Conservation (phyloP, 495 filamentous ascomycete genomes). For the Penicillium ochrochloron region DNA sequence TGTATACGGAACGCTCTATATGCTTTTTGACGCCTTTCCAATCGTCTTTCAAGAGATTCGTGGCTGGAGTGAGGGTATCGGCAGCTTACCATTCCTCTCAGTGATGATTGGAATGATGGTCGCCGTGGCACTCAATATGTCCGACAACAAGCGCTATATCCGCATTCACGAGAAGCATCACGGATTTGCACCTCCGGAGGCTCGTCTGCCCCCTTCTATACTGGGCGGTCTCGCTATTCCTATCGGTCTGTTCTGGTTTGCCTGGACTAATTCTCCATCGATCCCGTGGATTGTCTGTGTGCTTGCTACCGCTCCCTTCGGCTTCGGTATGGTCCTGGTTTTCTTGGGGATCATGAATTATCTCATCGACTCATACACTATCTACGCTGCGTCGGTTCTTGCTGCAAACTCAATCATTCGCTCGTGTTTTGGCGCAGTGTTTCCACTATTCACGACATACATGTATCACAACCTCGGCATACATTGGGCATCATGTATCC, state of each 20-base stretch:
- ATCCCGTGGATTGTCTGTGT: slow-evolving; percentile 69
- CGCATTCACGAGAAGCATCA: slow-evolving; percentile 25
- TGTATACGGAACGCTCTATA: slow-evolving; percentile 71
- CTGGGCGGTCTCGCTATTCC: slow-evolving; percentile 40
- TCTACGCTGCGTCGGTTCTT: slow-evolving; percentile 73
- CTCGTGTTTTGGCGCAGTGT: slow-evolving; percentile 66
- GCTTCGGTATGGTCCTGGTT: slow-evolving; percentile 68
- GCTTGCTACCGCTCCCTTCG: slow-evolving; percentile 63
- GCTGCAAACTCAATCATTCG: slow-evolving; percentile 71
- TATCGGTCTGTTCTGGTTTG: slow-evolving; percentile 59
- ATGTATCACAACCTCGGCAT: slow-evolving; percentile 71
- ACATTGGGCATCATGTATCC: slow-evolving; percentile 74
- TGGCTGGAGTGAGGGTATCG: slow-evolving; percentile 66
- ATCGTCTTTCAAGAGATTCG: slow-evolving; percentile 73
- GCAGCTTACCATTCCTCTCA: slow-evolving; percentile 71
- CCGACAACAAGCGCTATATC: slow-evolving; percentile 44
- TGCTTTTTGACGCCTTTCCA: slow-evolving; percentile 76
- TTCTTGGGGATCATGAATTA: slow-evolving; percentile 72
- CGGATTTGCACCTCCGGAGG: slow-evolving; percentile 43
- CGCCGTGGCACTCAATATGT: slow-evolving; percentile 47
- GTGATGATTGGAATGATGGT: slow-evolving; percentile 76
- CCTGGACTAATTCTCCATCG: slow-evolving; percentile 62
- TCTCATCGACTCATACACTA: slow-evolving; percentile 71
- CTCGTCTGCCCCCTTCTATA: slow-evolving; percentile 41
- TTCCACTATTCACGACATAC: slow-evolving; percentile 72